Evolutionary conservation across 345 rosid genomes (phyloP).

Genomic region (Kernera saxatilis): DNA sequence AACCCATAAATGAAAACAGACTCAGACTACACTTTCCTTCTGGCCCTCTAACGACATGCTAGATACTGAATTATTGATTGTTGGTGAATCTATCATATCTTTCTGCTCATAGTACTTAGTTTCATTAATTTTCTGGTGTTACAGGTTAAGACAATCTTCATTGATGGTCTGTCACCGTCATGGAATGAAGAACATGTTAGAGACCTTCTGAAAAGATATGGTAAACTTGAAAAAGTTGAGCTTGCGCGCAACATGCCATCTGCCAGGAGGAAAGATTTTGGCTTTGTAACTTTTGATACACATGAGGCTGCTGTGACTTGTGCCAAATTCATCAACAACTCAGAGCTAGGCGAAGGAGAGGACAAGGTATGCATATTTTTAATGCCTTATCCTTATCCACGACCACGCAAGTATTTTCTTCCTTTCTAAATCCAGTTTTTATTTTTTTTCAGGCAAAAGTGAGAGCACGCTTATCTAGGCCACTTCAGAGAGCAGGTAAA

Average conservation of each 20-base stretch:
- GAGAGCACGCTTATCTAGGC: constrained; percentile 92
- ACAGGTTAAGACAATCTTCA: constrained; percentile 91
- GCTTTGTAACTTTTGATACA: constrained; percentile 89
- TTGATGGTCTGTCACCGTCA: constrained; percentile 83
- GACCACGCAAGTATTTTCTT: neutral
- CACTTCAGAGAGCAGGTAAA: constrained; percentile 72
- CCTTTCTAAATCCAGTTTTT: neutral
- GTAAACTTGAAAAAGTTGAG: constrained; percentile 82
- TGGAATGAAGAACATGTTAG: constrained; percentile 93
- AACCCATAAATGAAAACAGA: neutral
- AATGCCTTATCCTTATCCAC: neutral
- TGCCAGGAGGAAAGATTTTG: constrained; percentile 95
- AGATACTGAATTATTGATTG: neutral
- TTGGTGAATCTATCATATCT: neutral
- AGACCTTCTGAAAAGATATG: constrained; percentile 62
- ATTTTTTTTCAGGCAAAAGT: constrained; percentile 65
- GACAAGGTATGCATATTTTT: constrained; percentile 48
- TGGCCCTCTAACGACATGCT: constrained; percentile 9
- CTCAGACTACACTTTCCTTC: neutral
- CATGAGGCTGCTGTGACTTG: constrained; percentile 91
- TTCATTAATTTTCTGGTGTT: constrained; percentile 10
- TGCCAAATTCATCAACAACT: constrained; percentile 88
- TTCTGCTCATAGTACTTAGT: neutral
- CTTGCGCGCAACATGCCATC: constrained; percentile 99
- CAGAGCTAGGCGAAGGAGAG: constrained; percentile 82